Evolutionary conservation across 495 filamentous ascomycete species (phyloP), one percentile per base, ranked within the genome.

Genomic region (Xylaria intraflava): DNA sequence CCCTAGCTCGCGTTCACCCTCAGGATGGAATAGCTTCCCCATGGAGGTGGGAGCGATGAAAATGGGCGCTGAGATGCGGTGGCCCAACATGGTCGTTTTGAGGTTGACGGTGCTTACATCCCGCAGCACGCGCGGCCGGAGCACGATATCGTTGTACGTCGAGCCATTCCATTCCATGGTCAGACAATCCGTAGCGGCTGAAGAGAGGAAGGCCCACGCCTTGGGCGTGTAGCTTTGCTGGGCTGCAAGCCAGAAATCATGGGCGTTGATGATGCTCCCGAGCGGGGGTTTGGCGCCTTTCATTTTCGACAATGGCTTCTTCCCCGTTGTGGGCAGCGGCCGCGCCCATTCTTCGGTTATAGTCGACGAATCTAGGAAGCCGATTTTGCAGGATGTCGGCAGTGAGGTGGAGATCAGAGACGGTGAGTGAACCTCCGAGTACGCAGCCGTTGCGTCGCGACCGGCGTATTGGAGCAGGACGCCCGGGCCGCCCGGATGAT

Each of bases 161-260:
- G 77, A 62, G 22, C 51, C 65, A 56, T 82, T 82, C 5, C 61
- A 59, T 48, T 57, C 60, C 17, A 81, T 78, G 0, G 88, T 89
- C 51, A 87, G 65, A 0, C 84, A 69, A 67, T 94, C 89, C 0
- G 86, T 91, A 6, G 90, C 87, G 11, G 88, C 88, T 33, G 85
- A 88, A 30, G 85, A 86, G 61, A 87, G 84, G 69, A 91, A 95
- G 0, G 89, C 90, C 81, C 85, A 88, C 10, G 89, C 80, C 64
- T 94, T 94, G 19, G 77, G 72, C 24, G 75, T 79, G 31, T 86
- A 73, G 14, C 77, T 83, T 19, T 72, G 72, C 6, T 77, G 72
- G 2, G 89, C 87, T 2, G 83, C 82, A 12, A 64, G 27, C 57
- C 83, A 79, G 67, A 94, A 92, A 64, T 94, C 90, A 55, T 89